A percentile compares a stretch with the other conserved stretches of the same genome.
Conservation (phyloP, 495 filamentous ascomycete species). For the Tuber melanosporum region DNA sequence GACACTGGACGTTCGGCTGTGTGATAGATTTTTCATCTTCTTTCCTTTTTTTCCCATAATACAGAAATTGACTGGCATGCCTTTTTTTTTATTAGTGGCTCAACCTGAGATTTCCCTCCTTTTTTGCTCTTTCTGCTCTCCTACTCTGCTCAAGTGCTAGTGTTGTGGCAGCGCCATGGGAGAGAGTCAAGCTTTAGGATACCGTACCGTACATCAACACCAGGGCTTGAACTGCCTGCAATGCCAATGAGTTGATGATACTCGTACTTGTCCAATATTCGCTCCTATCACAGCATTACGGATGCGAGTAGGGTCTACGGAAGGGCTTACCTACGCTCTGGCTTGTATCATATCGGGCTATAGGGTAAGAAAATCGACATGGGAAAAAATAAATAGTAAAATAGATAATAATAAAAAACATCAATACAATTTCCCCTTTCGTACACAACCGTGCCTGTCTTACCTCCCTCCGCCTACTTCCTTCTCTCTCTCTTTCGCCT, state of each 20-base stretch:
- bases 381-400: background rate
- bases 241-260: background rate
- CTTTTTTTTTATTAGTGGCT: constrained; percentile 4
- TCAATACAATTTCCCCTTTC: background rate
- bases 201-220: background rate
- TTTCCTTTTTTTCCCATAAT: background rate
- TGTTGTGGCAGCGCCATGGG: background rate
- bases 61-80: background rate
- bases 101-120: background rate
- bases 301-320: background rate
- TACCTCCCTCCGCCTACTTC: background rate
- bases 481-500: background rate
- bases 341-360: background rate
- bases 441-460: background rate
- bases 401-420: background rate
- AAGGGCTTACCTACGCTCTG: background rate
- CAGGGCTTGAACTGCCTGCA: background rate
- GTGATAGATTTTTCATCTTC: background rate
- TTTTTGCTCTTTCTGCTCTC: background rate
- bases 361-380: background rate
- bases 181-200: constrained; percentile 10
- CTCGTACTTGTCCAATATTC: background rate
- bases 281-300: background rate
- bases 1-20: constrained; percentile 2
- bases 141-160: background rate